These are phyloP conservation scores for Ogataea pilisensis DNA, from an alignment of 805 yeast genomes.

Conservation along the genomic window DNA sequence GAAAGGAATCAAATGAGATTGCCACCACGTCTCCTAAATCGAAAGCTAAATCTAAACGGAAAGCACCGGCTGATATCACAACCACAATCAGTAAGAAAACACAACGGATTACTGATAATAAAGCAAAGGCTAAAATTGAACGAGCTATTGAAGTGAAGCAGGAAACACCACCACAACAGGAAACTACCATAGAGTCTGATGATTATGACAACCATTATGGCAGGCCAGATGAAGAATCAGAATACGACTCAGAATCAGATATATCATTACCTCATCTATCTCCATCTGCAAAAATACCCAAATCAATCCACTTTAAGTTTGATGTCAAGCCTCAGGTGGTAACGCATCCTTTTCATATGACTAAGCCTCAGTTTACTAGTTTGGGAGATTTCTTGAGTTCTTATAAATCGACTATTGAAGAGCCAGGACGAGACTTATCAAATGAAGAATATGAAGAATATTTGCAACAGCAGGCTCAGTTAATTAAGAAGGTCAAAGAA, in stretches of 20 bases:
- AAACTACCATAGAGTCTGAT: not conserved
- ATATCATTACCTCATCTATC: slow-evolving; percentile 15
- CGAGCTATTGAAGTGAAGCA: not conserved
- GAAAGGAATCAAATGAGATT: too few relatives aligned
- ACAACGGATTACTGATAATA: too few relatives aligned
- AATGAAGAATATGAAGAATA: slow-evolving; percentile 57
- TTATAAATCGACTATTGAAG: slow-evolving; percentile 55
- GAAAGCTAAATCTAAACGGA: not conserved
- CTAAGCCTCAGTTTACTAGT: slow-evolving; percentile 39
- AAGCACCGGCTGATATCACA: not conserved
- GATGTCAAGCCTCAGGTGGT: slow-evolving; percentile 43
- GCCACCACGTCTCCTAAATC: too few relatives aligned
- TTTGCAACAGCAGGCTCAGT: slow-evolving; percentile 46
- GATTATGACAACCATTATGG: not conserved
- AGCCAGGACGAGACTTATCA: slow-evolving; percentile 41
- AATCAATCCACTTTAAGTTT: slow-evolving; percentile 30
- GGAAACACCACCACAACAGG: too few relatives aligned
- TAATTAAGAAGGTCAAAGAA: slow-evolving; percentile 40
- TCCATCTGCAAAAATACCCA: slow-evolving; percentile 20
- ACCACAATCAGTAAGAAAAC: not conserved
- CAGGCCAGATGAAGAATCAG: not conserved
- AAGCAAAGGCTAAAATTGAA: slow-evolving; percentile 1
- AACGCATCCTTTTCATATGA: slow-evolving; percentile 57
- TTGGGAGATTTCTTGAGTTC: slow-evolving; percentile 48
- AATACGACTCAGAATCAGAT: slow-evolving; percentile 13